Evolutionary conservation across 1,284 basidiomycete genomes (phyloP).

Genomic region (Gomphus sp.): DNA sequence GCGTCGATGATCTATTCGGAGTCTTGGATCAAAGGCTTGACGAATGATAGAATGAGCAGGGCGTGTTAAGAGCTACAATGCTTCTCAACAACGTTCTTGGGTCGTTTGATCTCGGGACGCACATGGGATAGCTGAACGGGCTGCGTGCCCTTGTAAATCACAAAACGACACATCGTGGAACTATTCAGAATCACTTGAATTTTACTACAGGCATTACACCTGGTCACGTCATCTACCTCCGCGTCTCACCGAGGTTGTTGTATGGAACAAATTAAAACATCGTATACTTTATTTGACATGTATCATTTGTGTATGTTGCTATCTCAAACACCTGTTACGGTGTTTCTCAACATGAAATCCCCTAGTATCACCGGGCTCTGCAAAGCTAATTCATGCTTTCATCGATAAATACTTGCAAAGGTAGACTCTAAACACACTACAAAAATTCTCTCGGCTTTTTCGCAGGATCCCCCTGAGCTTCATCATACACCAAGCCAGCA

Average conservation of each 20-base stretch:
- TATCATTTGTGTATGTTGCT: too few species aligned
- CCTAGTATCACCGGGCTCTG: not conserved
- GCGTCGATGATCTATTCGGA: slow-evolving; percentile 70
- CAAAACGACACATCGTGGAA: slow-evolving; percentile 71
- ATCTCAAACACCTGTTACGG: too few species aligned
- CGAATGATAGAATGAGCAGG: slow-evolving; percentile 96
- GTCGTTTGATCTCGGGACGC: slow-evolving; percentile 16
- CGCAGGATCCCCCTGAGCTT: slow-evolving; percentile 59
- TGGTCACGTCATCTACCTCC: not conserved
- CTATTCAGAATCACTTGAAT: not conserved
- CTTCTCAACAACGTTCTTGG: slow-evolving; percentile 14
- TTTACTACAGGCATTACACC: not conserved
- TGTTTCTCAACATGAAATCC: too few species aligned
- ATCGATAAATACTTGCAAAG: not conserved
- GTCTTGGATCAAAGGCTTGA: slow-evolving; percentile 86
- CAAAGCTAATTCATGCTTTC: not conserved
- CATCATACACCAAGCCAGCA: slow-evolving; percentile 76
- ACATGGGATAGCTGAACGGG: slow-evolving; percentile 84
- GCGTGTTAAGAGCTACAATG: slow-evolving; percentile 66
- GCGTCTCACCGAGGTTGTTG: not conserved
- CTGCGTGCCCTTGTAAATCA: slow-evolving; percentile 86
- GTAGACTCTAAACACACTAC: slow-evolving; percentile 15
- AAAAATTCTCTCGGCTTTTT: slow-evolving; percentile 65
- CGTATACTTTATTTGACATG: too few species aligned
- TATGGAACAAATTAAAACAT: too few species aligned